Evolutionary conservation across 441 rosid genomes (phyloP), one percentile per base, ranked within the genome.

Genomic region (Aleurites moluccanus): DNA sequence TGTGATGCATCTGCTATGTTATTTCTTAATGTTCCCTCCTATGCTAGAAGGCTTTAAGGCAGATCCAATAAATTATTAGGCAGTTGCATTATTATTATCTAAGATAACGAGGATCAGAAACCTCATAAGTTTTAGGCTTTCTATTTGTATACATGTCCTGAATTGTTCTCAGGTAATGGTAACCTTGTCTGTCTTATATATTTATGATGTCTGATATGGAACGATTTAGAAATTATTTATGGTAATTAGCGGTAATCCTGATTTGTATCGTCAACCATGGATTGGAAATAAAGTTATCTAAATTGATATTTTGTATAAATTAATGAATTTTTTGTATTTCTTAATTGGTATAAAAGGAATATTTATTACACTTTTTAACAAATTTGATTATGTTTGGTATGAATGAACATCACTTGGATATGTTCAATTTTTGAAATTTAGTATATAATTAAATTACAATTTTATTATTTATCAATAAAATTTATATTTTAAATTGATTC

Each of bases 51-150:
- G 55, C 45, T 11, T 27, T 62, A 35, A 49, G 44, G 52, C 59
- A 66, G 49, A 18, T 28, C 33, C n/a, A 64, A 56, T 56, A 55
- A 69, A 62, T 73, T 42, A n/a, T n/a, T 9, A 72, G 13, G 40
- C 28, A 21, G 18, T 45, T 63, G 25, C 42, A 70, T 57, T 13
- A 10, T 45, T 45, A 70, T 35, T 45, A 50, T 50, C n/a, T 50
- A 50, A 50, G 64, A 35, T 27, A 66, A 18, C 0, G 18, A 67
- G 28, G 69, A 60, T 42, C 18, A 28, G 27, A 30, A 50, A 16
- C 27, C 8, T 50, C 8, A 50, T 47, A 16, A 27, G 21, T 47
- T 64, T 64, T 25, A 18, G 40, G 52, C 27, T 42, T 50, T 67
- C 2, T 15, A 27, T 67, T 55, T 49, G 60, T 28, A 30, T 49